A percentile compares a stretch with the other conserved stretches of the same genome.
Evolutionary conservation across 2,329 filamentous ascomycete species (phyloP).

Genomic region (Penicillium janthinellum): DNA sequence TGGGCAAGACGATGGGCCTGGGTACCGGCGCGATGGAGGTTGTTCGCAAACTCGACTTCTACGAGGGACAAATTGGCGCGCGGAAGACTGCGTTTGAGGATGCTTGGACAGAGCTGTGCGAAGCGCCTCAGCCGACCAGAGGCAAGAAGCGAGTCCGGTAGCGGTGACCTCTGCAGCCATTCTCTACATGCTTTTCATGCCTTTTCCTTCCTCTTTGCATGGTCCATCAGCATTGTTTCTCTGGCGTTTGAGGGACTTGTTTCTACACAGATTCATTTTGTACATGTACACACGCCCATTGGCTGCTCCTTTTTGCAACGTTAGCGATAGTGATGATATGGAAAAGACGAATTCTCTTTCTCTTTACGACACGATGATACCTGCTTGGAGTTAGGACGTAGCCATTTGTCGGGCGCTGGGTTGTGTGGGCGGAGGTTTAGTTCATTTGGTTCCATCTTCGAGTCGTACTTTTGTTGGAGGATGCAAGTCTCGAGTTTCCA

Average conservation of each 20-base stretch:
- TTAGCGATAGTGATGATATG: constrained; percentile 24
- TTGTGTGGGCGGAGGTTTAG: too few relatives aligned
- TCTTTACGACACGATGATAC: background rate
- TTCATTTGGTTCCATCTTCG: background rate
- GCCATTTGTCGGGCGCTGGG: too few relatives aligned
- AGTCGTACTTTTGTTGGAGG: background rate
- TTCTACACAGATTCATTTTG: constrained; percentile 16
- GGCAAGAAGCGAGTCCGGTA: constrained; percentile 21
- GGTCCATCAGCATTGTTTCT: constrained; percentile 23
- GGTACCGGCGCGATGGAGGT: constrained; percentile 93
- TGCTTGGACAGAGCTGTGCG: constrained; percentile 41
- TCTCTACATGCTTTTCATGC: background rate
- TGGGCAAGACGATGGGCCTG: constrained; percentile 90
- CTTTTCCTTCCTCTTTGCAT: background rate
- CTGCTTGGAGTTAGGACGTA: too few relatives aligned
- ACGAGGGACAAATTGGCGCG: constrained; percentile 58
- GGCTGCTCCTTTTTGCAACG: constrained; percentile 15
- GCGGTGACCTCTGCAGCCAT: constrained; percentile 8
- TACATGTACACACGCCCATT: constrained; percentile 25
- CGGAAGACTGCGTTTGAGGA: constrained; percentile 71
- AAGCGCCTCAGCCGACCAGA: constrained; percentile 20
- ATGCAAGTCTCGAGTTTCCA: background rate
- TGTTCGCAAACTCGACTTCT: constrained; percentile 72
- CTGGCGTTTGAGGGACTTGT: constrained; percentile 22
- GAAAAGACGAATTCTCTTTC: constrained; percentile 14